Base-by-base conservation (phyloP, 257 asterid species). In the Solanum microdontum region DNA sequence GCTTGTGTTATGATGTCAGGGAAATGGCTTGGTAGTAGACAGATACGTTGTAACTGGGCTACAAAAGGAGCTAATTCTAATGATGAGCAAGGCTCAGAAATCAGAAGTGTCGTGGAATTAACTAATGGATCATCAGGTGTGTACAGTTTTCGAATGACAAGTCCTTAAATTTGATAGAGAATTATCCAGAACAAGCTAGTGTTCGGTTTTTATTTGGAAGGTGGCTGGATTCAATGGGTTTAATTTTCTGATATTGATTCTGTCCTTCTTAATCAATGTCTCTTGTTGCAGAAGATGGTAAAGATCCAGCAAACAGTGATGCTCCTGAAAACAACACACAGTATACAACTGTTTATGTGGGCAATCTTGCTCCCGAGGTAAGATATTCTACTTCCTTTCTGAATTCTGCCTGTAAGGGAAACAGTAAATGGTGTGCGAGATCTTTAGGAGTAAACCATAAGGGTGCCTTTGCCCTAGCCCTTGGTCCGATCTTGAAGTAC, bases 1-100 rank as follows among this genome's bases (percentile, higher is more conserved):
- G 60, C 12, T 77, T 77, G 21, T 77, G 36, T 77, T 39, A n/a
- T 77, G 55, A 26, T 48, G 11, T 30, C 33, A 96, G 99, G 98
- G 84, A 95, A 96, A 90, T 96, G 98, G 98, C 97, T 96, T 86
- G 98, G 98, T 33, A 96, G 95, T 91, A 94, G 98, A 91, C 98
- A 95, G 91, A 96, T 96, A 85, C 98, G 99, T 77, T 96, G 99
- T 88, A 96, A 96, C 90, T 96, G 99, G 99, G 99, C 99, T 51
- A 86, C 99, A 9, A 96, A 96, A 90, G 98, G 98, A 88, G 98
- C 97, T 82, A 94, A 92, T 82, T 64, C 91, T 88, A 92, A 91
- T 87, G 99, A 96, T 80, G 98, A 93, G 90, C 98, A 90, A 91
- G 93, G 80, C 84, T 91, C 95, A 76, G 99, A 96, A 80, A 88